Evolutionary conservation across 1,284 basidiomycete genomes (phyloP).

Genomic region (Laetiporus sulphureus): DNA sequence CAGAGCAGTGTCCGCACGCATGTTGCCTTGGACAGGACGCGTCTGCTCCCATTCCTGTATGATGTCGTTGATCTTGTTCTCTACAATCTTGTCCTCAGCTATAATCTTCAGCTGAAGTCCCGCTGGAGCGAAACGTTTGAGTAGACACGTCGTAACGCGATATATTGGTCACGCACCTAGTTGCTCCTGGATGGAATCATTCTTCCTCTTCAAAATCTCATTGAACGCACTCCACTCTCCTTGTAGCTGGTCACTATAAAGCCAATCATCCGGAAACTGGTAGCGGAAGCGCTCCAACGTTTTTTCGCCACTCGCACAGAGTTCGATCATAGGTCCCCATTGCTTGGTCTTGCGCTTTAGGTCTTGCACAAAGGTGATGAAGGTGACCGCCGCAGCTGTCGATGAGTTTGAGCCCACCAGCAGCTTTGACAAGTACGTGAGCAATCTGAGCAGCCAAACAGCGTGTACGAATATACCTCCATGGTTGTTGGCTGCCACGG

Average conservation of each 20-base stretch:
- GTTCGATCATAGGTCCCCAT: constrained; percentile 97
- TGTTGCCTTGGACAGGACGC: constrained; percentile 92
- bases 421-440: constrained; percentile 20
- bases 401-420: constrained; percentile 63
- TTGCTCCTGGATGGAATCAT: constrained; percentile 97
- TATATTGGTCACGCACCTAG: constrained; percentile 49
- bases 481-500: constrained; percentile 25
- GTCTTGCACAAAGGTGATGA: constrained; percentile 99
- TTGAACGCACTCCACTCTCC: constrained; percentile 99
- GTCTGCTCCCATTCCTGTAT: constrained; percentile 93
- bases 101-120: constrained; percentile 97
- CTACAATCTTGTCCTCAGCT: constrained; percentile 97
- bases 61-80: constrained; percentile 88
- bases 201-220: constrained; percentile 96
- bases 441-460: not conserved
- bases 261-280: constrained; percentile 96
- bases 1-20: constrained; percentile 94
- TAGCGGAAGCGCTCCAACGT: constrained; percentile 95
- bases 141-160: not conserved
- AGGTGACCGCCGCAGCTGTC: constrained; percentile 95
- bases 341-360: constrained; percentile 93
- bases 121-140: constrained; percentile 39
- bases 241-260: constrained; percentile 95
- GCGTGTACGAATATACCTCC: constrained; percentile 23
- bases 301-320: constrained; percentile 93